Conservation (phyloP, 2,329 filamentous ascomycete species). For the Fusarium setosum region DNA sequence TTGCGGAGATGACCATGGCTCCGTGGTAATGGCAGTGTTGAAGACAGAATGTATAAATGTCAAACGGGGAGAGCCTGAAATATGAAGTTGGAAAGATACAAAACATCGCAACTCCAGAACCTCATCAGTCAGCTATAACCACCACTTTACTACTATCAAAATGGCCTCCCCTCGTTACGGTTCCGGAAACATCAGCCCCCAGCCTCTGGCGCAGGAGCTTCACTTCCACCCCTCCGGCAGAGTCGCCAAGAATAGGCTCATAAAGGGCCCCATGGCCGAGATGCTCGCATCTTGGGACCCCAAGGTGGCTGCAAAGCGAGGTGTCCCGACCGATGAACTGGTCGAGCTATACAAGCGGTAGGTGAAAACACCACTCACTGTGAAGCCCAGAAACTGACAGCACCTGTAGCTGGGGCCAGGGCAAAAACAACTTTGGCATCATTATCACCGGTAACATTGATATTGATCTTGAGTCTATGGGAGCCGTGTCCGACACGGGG, state of each 20-base stretch:
- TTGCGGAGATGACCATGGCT: background rate
- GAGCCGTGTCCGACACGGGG: slow-evolving; percentile 66
- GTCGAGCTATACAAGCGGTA: slow-evolving; percentile 69
- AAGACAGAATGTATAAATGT: slow-evolving; percentile 9
- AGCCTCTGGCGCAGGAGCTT: slow-evolving; percentile 55
- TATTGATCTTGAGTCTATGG: slow-evolving; percentile 69
- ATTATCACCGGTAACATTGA: slow-evolving; percentile 74
- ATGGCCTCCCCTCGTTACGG: slow-evolving; percentile 33
- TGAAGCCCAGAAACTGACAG: background rate
- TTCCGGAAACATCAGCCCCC: slow-evolving; percentile 26
- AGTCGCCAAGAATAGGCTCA: slow-evolving; percentile 71
- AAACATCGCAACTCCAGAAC: background rate
- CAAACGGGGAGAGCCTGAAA: background rate
- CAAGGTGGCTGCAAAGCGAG: slow-evolving; percentile 60
- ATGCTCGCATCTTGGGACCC: slow-evolving; percentile 70
- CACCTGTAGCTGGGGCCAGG: slow-evolving; percentile 48
- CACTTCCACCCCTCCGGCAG: slow-evolving; percentile 55
- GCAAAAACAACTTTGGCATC: slow-evolving; percentile 65
- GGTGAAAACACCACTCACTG: slow-evolving; percentile 46
- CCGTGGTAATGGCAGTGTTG: background rate
- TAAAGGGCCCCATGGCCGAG: slow-evolving; percentile 77
- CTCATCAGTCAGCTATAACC: background rate
- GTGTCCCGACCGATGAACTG: slow-evolving; percentile 52
- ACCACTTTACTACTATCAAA: background rate
- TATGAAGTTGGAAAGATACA: background rate